These are phyloP conservation scores for Euphorbia celastroides DNA, from an alignment of 441 rosid species.

Conservation along the genomic window DNA sequence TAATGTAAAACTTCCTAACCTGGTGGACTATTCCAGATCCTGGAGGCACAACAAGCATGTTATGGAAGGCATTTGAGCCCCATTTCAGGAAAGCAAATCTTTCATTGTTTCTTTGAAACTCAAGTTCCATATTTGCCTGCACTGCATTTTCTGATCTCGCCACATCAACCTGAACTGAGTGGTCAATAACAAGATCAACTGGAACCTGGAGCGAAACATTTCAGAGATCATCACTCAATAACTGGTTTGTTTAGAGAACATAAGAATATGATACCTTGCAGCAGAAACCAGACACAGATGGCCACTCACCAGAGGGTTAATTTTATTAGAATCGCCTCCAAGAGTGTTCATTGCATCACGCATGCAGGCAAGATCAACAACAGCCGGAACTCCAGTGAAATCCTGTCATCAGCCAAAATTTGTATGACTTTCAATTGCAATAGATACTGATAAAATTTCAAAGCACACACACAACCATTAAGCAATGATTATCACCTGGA, in stretches of 20 bases:
- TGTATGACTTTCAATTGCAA: background rate
- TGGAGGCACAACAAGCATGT: slow-evolving; percentile 99
- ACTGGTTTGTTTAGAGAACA: slow-evolving; percentile 5
- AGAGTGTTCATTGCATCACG: slow-evolving; percentile 98
- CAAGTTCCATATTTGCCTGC: slow-evolving; percentile 94
- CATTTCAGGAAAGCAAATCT: slow-evolving; percentile 97
- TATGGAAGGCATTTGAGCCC: slow-evolving; percentile 91
- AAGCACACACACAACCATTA: background rate
- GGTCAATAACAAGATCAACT: slow-evolving; percentile 97
- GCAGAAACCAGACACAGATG: background rate
- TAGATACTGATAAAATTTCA: background rate
- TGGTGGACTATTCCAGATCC: slow-evolving; percentile 99
- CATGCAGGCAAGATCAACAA: slow-evolving; percentile 97
- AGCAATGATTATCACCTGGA: slow-evolving; percentile 51
- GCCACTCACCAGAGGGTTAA: slow-evolving; percentile 71
- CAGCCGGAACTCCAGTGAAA: slow-evolving; percentile 40
- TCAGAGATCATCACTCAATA: background rate
- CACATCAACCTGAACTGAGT: slow-evolving; percentile 98
- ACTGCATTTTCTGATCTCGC: slow-evolving; percentile 94
- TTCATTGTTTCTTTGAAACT: slow-evolving; percentile 92
- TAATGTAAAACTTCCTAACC: slow-evolving; percentile 34
- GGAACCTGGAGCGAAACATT: slow-evolving; percentile 58
- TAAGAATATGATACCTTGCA: background rate
- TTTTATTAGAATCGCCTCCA: slow-evolving; percentile 92
- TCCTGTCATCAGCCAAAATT: slow-evolving; percentile 44